A percentile compares a stretch with the other conserved stretches of the same genome.
These are phyloP conservation scores for Pseudogymnoascus sp. DNA, from an alignment of 2,329 filamentous ascomycete species.

Conservation along the genomic window DNA sequence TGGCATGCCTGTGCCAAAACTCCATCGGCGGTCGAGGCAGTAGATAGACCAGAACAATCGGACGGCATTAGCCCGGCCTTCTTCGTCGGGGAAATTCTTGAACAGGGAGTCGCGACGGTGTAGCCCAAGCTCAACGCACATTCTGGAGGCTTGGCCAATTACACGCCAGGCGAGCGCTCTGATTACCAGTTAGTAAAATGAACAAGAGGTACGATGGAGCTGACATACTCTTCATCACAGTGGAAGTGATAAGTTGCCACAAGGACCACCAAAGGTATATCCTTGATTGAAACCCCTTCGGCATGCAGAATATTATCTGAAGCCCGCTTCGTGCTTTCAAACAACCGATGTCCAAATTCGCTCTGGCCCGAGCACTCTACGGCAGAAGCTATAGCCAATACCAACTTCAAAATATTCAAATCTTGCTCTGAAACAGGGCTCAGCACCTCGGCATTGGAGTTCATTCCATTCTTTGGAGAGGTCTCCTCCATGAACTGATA, in stretches of 20 bases:
- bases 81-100: conserved; percentile 58
- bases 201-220: background rate
- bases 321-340: conserved; percentile 65
- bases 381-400: conserved; percentile 70
- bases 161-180: conserved; percentile 71
- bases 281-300: conserved; percentile 48
- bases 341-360: conserved; percentile 64
- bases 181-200: background rate
- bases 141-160: conserved; percentile 72
- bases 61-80: conserved; percentile 60
- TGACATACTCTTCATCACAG: conserved; percentile 61
- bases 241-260: conserved; percentile 73
- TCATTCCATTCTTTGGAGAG: conserved; percentile 20
- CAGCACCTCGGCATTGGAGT: conserved; percentile 41
- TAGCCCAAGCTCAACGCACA: conserved; percentile 76
- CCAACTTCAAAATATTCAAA: conserved; percentile 70
- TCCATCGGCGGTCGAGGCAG: conserved; percentile 79
- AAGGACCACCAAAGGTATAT: conserved; percentile 51
- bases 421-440: conserved; percentile 51
- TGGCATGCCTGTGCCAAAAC: conserved; percentile 80
- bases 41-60: conserved; percentile 83
- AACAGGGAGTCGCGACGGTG: conserved; percentile 69
- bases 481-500: conserved; percentile 60
- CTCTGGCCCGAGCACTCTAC: conserved; percentile 76
- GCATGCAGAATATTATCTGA: conserved; percentile 56